phyloP scores from a whole-genome alignment of 2,329 filamentous ascomycete genomes.

The Ophiosphaerella korrae region DNA sequence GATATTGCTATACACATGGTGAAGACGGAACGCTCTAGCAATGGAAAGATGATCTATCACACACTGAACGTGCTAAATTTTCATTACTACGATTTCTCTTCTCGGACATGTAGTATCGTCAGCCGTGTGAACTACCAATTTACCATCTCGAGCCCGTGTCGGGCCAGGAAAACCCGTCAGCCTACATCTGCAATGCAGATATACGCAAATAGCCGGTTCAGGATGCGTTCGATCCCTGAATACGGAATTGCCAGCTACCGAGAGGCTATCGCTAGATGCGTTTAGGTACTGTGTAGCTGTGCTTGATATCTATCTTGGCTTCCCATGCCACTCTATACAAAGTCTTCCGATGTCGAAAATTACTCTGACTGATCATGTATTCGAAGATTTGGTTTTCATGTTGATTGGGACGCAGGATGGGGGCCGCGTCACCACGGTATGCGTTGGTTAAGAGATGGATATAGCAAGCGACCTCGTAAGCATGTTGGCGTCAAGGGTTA shows the following conservation, averaged over 20 bases:
- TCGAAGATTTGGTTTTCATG: slow-evolving; percentile 1
- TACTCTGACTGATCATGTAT: slow-evolving; percentile 1
- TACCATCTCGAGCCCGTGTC: neutral
- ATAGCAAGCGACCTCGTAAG: neutral
- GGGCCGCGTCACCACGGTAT: neutral
- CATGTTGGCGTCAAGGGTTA: neutral
- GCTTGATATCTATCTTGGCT: slow-evolving; percentile 1
- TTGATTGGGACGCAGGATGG: slow-evolving; percentile 7
- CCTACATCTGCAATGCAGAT: neutral
- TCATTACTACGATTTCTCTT: too few species aligned
- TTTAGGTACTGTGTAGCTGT: slow-evolving; percentile 7
- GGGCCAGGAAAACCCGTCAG: neutral
- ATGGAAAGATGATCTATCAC: too few species aligned
- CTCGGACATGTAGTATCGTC: neutral
- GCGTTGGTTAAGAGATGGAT: neutral
- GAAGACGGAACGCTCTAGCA: neutral
- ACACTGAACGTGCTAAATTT: too few species aligned
- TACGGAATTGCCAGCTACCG: neutral
- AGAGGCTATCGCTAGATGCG: neutral
- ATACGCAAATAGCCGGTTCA: neutral
- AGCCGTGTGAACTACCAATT: neutral
- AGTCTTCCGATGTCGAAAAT: neutral
- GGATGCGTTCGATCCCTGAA: neutral
- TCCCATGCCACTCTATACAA: neutral
- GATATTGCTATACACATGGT: neutral